phyloP scores from a whole-genome alignment of 768 basidiomycete genomes.

The Sporobolomyces pararoseus region DNA sequence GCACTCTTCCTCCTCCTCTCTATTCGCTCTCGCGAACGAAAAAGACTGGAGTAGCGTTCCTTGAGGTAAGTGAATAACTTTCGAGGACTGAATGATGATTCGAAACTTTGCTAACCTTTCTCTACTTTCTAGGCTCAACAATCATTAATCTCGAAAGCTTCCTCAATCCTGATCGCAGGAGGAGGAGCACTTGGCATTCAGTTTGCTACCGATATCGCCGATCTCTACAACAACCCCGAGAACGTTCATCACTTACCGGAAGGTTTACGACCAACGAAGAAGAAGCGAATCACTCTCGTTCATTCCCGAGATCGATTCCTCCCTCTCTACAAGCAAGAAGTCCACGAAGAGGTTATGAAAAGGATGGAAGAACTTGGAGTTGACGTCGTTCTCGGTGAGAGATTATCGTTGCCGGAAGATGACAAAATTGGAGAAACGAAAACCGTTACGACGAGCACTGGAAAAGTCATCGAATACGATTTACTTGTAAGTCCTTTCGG shows the following conservation, averaged over 20 bases:
- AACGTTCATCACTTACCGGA: constrained; percentile 12
- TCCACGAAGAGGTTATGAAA: constrained; percentile 40
- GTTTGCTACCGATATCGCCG: constrained; percentile 44
- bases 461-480: constrained; percentile 31
- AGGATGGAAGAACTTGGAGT: constrained; percentile 44
- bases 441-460: constrained; percentile 1
- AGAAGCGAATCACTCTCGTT: constrained; percentile 44
- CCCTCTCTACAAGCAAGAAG: constrained; percentile 40
- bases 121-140: constrained; percentile 24
- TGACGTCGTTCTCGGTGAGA: constrained; percentile 42
- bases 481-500: constrained; percentile 14
- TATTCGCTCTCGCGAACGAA: constrained; percentile 29
- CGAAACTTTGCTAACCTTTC: not conserved
- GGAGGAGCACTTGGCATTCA: constrained; percentile 47
- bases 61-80: constrained; percentile 35
- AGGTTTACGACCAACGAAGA: constrained; percentile 2
- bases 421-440: constrained; percentile 22
- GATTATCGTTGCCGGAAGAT: constrained; percentile 34
- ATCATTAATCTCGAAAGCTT: constrained; percentile 26
- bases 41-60: constrained; percentile 37
- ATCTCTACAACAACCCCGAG: constrained; percentile 35
- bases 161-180: constrained; percentile 42
- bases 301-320: constrained; percentile 45
- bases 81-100: too few relatives aligned
- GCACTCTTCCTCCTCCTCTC: constrained; percentile 42